phyloP scores from a whole-genome alignment of 805 yeast species.

The Wickerhamiella azyma region DNA sequence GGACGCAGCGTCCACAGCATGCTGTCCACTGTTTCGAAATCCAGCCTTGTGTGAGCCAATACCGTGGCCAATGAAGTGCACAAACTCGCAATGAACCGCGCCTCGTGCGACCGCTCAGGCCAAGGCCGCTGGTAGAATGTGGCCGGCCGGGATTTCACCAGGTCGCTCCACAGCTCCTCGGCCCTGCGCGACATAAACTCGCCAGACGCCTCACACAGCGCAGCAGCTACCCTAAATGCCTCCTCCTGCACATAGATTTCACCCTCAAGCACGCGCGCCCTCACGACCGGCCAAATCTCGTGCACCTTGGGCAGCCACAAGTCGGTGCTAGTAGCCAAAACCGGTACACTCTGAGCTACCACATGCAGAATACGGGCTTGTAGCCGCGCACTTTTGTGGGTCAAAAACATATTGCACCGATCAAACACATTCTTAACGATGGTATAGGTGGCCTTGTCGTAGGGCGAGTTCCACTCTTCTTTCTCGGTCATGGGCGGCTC shows the following conservation, averaged over 20 bases:
- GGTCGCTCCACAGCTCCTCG: constrained; percentile 14
- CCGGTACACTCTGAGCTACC: constrained; percentile 32
- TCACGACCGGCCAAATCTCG: constrained; percentile 38
- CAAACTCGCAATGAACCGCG: constrained; percentile 10
- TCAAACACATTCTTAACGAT: constrained; percentile 46
- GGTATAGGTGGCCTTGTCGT: constrained; percentile 47
- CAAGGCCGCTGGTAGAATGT: constrained; percentile 1
- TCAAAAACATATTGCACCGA: constrained; percentile 56
- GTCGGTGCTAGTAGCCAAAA: constrained; percentile 37
- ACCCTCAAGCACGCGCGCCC: constrained; percentile 21
- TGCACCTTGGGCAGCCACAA: constrained; percentile 38
- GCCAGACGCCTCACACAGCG: constrained; percentile 19
- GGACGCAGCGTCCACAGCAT: constrained; percentile 10
- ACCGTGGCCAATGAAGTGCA: constrained; percentile 9
- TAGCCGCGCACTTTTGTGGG: constrained; percentile 50
- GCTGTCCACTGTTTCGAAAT: constrained; percentile 14
- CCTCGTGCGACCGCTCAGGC: constrained; percentile 13
- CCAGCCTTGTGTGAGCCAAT: constrained; percentile 9
- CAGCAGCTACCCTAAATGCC: constrained; percentile 22
- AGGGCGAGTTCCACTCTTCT: constrained; percentile 49
- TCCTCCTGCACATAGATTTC: constrained; percentile 24
- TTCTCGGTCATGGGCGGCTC: constrained; percentile 25
- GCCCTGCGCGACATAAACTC: constrained; percentile 28
- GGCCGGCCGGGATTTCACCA: neutral
- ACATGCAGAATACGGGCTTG: constrained; percentile 44